Evolutionary conservation across 139 green algal genomes (phyloP).

Genomic region (Chlorella vulgaris): DNA sequence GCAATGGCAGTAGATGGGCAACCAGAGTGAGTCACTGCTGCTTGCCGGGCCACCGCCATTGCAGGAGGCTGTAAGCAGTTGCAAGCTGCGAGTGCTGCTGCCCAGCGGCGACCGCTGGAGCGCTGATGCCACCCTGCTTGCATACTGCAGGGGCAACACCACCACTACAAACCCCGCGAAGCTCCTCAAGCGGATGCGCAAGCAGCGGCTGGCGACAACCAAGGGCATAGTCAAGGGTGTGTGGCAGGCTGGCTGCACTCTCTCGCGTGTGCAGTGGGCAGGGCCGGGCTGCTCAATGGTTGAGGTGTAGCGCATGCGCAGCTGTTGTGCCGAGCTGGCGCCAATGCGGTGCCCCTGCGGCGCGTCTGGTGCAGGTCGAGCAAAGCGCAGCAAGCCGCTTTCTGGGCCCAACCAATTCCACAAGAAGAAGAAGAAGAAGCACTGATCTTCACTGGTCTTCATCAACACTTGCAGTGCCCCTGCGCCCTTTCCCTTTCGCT

Average conservation of each 20-base stretch:
- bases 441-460: neutral
- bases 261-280: neutral
- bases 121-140: neutral
- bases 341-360: too few relatives aligned
- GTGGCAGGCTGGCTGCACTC: neutral
- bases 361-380: neutral
- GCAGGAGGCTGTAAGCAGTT: too few relatives aligned
- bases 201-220: conserved; percentile 20
- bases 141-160: neutral
- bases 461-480: too few relatives aligned
- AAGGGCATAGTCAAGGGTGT: conserved; percentile 28
- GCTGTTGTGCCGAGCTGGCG: neutral
- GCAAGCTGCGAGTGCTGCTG: neutral
- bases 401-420: conserved; percentile 26
- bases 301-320: neutral
- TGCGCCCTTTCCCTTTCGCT: neutral
- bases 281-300: neutral
- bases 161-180: neutral
- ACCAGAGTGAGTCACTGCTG: conserved; percentile 2
- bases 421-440: conserved; percentile 35
- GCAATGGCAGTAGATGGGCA: conserved; percentile 28
- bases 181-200: conserved; percentile 29
- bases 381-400: conserved; percentile 16
- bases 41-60: too few relatives aligned
- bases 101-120: too few relatives aligned